Evolutionary conservation across 768 basidiomycete genomes (phyloP).

Genomic region (Lyophyllum atratum): DNA sequence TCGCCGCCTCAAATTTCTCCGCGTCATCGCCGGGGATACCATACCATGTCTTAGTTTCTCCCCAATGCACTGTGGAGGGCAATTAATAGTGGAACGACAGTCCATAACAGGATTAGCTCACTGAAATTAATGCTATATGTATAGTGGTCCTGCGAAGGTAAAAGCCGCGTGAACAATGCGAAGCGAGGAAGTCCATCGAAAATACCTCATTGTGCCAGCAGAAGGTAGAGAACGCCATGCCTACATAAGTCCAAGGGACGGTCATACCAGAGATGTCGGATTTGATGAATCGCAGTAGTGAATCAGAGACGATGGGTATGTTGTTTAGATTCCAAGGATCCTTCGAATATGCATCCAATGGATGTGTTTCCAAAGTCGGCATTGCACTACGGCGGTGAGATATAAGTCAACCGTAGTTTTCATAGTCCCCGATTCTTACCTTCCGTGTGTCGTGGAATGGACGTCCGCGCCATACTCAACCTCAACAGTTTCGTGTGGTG

Average conservation of each 20-base stretch:
- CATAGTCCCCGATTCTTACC: constrained; percentile 48
- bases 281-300: constrained; percentile 94
- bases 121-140: constrained; percentile 96
- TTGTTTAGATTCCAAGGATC: constrained; percentile 99
- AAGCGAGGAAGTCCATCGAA: neutral
- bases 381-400: constrained; percentile 65
- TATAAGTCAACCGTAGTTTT: constrained; percentile 4
- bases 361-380: constrained; percentile 94
- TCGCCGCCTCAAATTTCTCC: constrained; percentile 94
- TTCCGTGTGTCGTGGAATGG: constrained; percentile 96
- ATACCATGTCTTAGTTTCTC: constrained; percentile 99
- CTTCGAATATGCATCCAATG: constrained; percentile 80
- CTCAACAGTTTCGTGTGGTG: constrained; percentile 88
- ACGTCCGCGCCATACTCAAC: constrained; percentile 99
- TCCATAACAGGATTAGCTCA: constrained; percentile 40
- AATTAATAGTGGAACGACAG: constrained; percentile 10
- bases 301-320: constrained; percentile 90
- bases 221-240: constrained; percentile 98
- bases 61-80: constrained; percentile 85
- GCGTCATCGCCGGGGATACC: constrained; percentile 96
- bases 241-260: constrained; percentile 98
- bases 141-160: constrained; percentile 79
- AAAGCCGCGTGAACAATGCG: constrained; percentile 6
- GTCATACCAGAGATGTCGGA: constrained; percentile 99
- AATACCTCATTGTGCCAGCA: constrained; percentile 98